phyloP scores from a whole-genome alignment of 495 filamentous ascomycete genomes.

The Annulohypoxylon stygium region DNA sequence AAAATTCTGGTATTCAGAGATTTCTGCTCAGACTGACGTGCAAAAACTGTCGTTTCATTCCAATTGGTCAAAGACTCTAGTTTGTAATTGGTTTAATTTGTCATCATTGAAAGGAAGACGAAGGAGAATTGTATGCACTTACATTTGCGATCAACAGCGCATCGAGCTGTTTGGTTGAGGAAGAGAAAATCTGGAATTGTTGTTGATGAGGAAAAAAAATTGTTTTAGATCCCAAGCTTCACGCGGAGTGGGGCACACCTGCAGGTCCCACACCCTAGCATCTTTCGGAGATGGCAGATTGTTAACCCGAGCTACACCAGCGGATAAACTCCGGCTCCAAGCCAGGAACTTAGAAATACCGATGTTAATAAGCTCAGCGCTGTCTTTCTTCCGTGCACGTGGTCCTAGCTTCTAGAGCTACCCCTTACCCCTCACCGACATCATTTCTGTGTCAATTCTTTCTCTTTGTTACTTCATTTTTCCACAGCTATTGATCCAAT shows the following conservation, averaged over 20 bases:
- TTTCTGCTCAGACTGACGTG: constrained; percentile 96
- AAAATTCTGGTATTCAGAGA: constrained; percentile 19
- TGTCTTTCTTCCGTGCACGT: constrained; percentile 7
- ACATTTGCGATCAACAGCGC: constrained; percentile 28
- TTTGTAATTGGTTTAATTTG: constrained; percentile 87
- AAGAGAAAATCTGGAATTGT: constrained; percentile 15
- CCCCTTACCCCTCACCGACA: constrained; percentile 39
- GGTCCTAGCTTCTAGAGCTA: constrained; percentile 18
- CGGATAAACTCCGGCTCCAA: constrained; percentile 15
- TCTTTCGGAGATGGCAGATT: constrained; percentile 33
- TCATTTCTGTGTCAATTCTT: constrained; percentile 39
- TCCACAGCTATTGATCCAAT: constrained; percentile 20
- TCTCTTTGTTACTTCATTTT: constrained; percentile 24
- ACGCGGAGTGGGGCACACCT: constrained; percentile 31
- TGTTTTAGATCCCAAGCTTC: constrained; percentile 36
- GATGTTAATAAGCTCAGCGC: not conserved
- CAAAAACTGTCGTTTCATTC: constrained; percentile 98
- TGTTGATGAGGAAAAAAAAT: constrained; percentile 38
- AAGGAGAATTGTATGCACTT: constrained; percentile 34
- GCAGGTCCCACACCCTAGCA: not conserved
- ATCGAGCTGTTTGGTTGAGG: constrained; percentile 13
- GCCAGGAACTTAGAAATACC: not conserved
- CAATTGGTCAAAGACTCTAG: constrained; percentile 99
- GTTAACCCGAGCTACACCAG: constrained; percentile 21
- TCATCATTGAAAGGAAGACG: constrained; percentile 62